phyloP scores from a whole-genome alignment of 768 basidiomycete species.

The Termitomyces sp. region DNA sequence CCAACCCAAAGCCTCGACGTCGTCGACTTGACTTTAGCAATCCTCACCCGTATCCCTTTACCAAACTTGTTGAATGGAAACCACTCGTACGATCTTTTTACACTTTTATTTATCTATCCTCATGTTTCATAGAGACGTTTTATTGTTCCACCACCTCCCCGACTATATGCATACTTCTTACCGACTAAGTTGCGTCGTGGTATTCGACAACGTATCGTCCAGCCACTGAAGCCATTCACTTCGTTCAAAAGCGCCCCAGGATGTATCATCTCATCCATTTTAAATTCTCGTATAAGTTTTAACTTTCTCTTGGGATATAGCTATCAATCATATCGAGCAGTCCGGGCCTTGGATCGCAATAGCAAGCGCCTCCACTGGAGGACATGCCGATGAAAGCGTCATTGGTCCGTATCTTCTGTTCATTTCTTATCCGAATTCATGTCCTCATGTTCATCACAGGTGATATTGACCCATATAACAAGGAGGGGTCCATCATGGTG shows the following conservation, averaged over 20 bases:
- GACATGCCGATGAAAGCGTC: constrained; percentile 26
- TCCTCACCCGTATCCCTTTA: background rate
- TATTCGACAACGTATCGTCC: background rate
- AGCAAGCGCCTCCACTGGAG: constrained; percentile 41
- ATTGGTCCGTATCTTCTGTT: constrained; percentile 17
- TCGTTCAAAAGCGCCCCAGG: constrained; percentile 41
- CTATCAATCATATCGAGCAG: constrained; percentile 49
- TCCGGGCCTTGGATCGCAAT: constrained; percentile 33
- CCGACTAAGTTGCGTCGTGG: constrained; percentile 6
- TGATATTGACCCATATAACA: constrained; percentile 39
- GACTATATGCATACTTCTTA: background rate
- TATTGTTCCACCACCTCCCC: background rate
- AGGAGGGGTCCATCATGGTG: constrained; percentile 39
- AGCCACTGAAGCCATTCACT: constrained; percentile 13
- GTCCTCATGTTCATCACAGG: constrained; percentile 13
- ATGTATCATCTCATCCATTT: constrained; percentile 18
- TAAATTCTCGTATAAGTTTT: background rate
- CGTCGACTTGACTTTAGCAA: constrained; percentile 9
- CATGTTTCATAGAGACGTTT: background rate
- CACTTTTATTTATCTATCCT: background rate
- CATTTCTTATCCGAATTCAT: background rate
- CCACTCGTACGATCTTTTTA: background rate
- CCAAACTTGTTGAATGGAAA: constrained; percentile 10
- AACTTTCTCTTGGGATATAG: constrained; percentile 21
- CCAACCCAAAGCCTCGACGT: background rate